A percentile compares a stretch with the other conserved stretches of the same genome.
phyloP scores from a whole-genome alignment of 1,284 basidiomycete genomes.

The Megacollybia platyphylla region DNA sequence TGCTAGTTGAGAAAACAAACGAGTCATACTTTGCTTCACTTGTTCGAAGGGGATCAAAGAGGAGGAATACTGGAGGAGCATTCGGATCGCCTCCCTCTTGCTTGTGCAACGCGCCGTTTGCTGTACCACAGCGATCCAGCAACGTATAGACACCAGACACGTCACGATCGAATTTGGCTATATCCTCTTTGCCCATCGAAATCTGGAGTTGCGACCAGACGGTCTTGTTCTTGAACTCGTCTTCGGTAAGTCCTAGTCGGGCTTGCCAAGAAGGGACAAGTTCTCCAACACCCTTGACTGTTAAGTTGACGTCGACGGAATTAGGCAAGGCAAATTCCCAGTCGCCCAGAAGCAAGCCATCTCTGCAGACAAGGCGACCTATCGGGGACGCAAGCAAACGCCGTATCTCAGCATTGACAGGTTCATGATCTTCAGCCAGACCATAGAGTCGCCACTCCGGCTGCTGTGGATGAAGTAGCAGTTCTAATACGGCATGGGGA shows the following conservation, averaged over 20 bases:
- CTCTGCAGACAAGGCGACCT: slow-evolving; percentile 57
- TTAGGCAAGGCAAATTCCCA: slow-evolving; percentile 82
- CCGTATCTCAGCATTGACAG: slow-evolving; percentile 75
- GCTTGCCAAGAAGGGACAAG: slow-evolving; percentile 80
- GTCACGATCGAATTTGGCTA: slow-evolving; percentile 58
- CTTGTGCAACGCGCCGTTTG: slow-evolving; percentile 78
- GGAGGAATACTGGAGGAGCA: slow-evolving; percentile 64
- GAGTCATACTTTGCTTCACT: slow-evolving; percentile 56
- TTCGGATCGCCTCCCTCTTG: slow-evolving; percentile 31
- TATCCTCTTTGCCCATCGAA: slow-evolving; percentile 35
- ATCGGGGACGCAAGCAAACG: slow-evolving; percentile 64
- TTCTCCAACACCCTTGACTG: slow-evolving; percentile 56
- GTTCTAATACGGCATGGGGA: slow-evolving; percentile 58
- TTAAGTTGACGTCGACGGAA: slow-evolving; percentile 38
- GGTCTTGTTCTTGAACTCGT: slow-evolving; percentile 51
- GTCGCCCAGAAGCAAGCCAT: slow-evolving; percentile 50
- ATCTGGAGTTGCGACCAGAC: slow-evolving; percentile 64
- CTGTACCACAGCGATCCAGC: slow-evolving; percentile 81
- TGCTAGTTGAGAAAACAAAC: slow-evolving; percentile 77
- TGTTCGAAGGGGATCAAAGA: slow-evolving; percentile 77
- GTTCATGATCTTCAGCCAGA: slow-evolving; percentile 51
- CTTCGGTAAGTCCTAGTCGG: slow-evolving; percentile 63
- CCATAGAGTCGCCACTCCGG: slow-evolving; percentile 85
- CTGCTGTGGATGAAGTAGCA: slow-evolving; percentile 63
- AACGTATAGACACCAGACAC: slow-evolving; percentile 74